phyloP scores from a whole-genome alignment of 1,139 yeast genomes.

The Suhomyces choctaworum region DNA sequence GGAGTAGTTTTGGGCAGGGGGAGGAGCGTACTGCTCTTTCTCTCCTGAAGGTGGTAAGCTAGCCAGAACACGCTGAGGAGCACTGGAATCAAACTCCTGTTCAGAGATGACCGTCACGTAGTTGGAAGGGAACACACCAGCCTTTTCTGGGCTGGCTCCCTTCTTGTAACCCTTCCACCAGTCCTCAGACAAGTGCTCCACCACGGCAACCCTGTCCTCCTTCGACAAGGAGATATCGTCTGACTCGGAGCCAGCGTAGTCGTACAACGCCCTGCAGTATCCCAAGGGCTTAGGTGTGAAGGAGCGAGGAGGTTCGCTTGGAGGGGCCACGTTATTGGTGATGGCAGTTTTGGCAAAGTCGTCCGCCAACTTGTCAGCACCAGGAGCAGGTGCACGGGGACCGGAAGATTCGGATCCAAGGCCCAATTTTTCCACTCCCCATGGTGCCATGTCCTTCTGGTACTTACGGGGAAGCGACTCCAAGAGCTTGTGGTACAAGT shows the following conservation, averaged over 20 bases:
- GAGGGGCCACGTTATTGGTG: constrained; percentile 22
- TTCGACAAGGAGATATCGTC: constrained; percentile 66
- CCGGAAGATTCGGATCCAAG: constrained; percentile 16
- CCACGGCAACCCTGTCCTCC: constrained; percentile 69
- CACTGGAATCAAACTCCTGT: constrained; percentile 28
- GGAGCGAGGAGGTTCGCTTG: constrained; percentile 23
- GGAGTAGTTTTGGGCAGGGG: not conserved
- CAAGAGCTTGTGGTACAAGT: constrained; percentile 53
- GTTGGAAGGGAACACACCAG: constrained; percentile 89
- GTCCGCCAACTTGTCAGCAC: constrained; percentile 21
- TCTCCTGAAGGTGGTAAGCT: constrained; percentile 11
- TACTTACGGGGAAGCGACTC: constrained; percentile 60
- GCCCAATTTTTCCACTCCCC: constrained; percentile 45
- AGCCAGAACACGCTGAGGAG: constrained; percentile 12
- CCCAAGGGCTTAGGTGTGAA: constrained; percentile 32
- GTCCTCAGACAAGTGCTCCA: constrained; percentile 76
- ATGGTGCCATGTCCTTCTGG: constrained; percentile 54
- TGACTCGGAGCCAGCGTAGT: constrained; percentile 65
- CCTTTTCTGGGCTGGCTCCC: constrained; percentile 42
- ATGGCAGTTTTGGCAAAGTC: constrained; percentile 27
- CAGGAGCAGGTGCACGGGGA: constrained; percentile 10
- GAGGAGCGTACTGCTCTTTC: constrained; percentile 22
- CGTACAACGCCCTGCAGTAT: constrained; percentile 67
- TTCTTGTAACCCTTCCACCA: constrained; percentile 83
- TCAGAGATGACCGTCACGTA: constrained; percentile 60